Percentiles rank a stretch among this genome's conserved stretches.
Evolutionary conservation across 2,329 filamentous ascomycete species (phyloP).

Genomic region (Aureobasidium namibiae): DNA sequence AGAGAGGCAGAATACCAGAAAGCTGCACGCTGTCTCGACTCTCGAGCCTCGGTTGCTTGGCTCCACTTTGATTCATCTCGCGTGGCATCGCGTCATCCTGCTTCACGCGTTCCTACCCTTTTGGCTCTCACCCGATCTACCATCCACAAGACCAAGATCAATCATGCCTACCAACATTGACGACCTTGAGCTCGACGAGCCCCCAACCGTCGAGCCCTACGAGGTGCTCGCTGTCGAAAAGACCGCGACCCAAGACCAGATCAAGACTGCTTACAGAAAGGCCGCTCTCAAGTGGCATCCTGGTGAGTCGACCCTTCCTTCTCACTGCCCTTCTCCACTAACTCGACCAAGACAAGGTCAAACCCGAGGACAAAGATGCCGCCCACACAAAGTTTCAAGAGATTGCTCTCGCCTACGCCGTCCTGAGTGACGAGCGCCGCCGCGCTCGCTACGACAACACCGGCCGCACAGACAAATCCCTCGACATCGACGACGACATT

Average conservation of each 20-base stretch:
- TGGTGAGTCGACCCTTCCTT: constrained; percentile 16
- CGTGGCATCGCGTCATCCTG: neutral
- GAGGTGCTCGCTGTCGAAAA: constrained; percentile 64
- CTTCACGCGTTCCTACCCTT: neutral
- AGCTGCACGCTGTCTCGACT: no score
- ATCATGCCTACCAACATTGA: constrained; percentile 28
- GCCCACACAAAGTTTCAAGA: constrained; percentile 81
- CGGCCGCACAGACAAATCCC: constrained; percentile 74
- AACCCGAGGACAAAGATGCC: constrained; percentile 55
- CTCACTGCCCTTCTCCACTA: neutral
- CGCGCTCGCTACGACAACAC: constrained; percentile 84
- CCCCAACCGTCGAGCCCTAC: constrained; percentile 69
- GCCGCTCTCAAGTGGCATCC: constrained; percentile 75
- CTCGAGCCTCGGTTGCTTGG: neutral
- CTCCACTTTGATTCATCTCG: neutral
- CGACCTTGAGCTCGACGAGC: constrained; percentile 48
- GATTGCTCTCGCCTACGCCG: constrained; percentile 86
- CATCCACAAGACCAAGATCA: neutral
- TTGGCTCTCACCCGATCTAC: neutral
- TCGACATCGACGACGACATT: constrained; percentile 56
- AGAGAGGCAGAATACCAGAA: constrained; percentile 8
- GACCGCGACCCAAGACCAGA: constrained; percentile 64
- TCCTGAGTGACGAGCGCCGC: constrained; percentile 74
- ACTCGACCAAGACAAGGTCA: constrained; percentile 58
- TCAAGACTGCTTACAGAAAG: constrained; percentile 92